Base-by-base conservation (phyloP, 768 basidiomycete species). In the Wakefieldia striispora region DNA sequence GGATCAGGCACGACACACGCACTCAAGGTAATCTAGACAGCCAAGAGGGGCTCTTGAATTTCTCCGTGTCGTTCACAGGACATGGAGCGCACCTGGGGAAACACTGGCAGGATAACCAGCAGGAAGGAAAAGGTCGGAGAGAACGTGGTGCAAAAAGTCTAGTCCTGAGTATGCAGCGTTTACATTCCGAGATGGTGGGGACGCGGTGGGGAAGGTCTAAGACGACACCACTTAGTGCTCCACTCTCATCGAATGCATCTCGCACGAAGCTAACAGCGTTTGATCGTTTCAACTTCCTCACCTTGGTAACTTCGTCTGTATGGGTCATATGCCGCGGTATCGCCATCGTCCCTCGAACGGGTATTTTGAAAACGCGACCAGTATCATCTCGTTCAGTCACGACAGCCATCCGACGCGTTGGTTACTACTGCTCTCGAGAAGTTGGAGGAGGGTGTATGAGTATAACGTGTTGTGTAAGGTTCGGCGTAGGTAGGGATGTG, bases 71-170 rank as follows among this genome's bases (percentile, higher is more conserved):
- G 6, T 20, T 29, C 34, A 12, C 20, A 29, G 21, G 6, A 23
- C 23, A 21, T 16, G 4, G n/a, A 31, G 12, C 56, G 31, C 51
- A 82, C 83, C 84, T 62, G 80, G 72, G 44, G 83, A 80, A 21
- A 86, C 83, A 20, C 70, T 82, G 7, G 69, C 61, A 3, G 84
- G 84, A 54, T 82, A 85, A 0, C 83, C 83, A 13, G 79, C 75
- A 2, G 83, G 83, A 20, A 84, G 75, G 53, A 86, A 86, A 24
- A 84, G 44, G 27, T 64, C 62, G 14, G 50, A 59, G 17, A 65
- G 49, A 14, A 59, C 7, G 27, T 62, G 60, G 43, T 45, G 27
- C 13, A 64, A 31, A 4, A 48, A 51, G 1, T 27, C 51, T 12
- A 43, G 34, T 31, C 44, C 23, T 16, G 4, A 24, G 43, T 23